Conservation (phyloP, 176 grass and related monocot genomes). For the Ampelocalamus luodianensis region DNA sequence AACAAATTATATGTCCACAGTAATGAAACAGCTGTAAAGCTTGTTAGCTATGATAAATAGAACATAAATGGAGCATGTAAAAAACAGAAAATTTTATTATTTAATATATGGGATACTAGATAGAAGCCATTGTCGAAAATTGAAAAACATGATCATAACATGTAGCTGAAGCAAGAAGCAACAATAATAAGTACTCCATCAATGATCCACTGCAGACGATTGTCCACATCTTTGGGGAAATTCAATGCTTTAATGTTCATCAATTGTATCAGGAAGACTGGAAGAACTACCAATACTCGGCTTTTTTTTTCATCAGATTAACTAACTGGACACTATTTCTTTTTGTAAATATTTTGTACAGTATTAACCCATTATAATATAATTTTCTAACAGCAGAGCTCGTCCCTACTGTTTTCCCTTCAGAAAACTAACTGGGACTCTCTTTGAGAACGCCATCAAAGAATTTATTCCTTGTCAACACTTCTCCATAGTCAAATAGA, state of each 20-base stretch:
- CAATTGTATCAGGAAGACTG: constrained; percentile 26
- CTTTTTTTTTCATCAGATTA: constrained; percentile 11
- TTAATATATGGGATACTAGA: not conserved
- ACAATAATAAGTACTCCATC: not conserved
- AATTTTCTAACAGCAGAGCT: not conserved
- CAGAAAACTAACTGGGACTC: not conserved
- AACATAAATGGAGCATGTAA: not conserved
- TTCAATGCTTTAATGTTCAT: not conserved
- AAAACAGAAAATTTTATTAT: not conserved
- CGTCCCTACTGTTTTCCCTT: not conserved
- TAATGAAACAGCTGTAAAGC: not conserved
- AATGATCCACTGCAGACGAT: not conserved
- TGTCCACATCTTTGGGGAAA: not conserved
- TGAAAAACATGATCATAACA: not conserved
- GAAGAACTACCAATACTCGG: not conserved
- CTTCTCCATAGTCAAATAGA: not conserved
- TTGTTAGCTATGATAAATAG: not conserved
- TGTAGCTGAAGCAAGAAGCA: constrained; percentile 28
- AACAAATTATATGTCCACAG: constrained; percentile 7
- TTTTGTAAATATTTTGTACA: not conserved
- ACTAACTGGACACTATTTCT: not conserved
- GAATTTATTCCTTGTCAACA: not conserved
- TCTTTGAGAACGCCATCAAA: not conserved
- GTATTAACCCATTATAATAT: not conserved
- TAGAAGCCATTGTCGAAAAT: not conserved